Percentiles rank a stretch among this genome's conserved stretches.
These are phyloP conservation scores for Cladophialophora bantiana DNA, from an alignment of 2,329 filamentous ascomycete species.

Conservation along the genomic window DNA sequence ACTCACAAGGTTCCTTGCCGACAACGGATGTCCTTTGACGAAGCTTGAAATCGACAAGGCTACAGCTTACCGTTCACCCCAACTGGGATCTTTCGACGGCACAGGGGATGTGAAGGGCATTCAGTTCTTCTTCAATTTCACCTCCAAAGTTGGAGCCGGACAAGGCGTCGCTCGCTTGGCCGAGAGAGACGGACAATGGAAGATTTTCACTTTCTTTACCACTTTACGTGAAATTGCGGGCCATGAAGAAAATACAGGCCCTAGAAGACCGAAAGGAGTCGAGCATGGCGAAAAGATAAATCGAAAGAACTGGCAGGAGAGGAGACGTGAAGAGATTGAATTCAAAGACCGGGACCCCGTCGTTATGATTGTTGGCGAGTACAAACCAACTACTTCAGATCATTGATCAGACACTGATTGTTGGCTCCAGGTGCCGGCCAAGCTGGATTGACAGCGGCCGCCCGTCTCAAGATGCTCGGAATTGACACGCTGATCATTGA, in stretches of 20 bases:
- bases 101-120: slow-evolving; percentile 60
- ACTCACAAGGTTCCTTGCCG: slow-evolving; percentile 46
- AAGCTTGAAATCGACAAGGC: slow-evolving; percentile 57
- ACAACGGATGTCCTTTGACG: slow-evolving; percentile 52
- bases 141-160: slow-evolving; percentile 63
- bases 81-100: slow-evolving; percentile 57
- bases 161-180: slow-evolving; percentile 64
- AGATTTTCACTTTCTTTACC: slow-evolving; percentile 70
- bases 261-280: slow-evolving; percentile 62
- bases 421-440: slow-evolving; percentile 62
- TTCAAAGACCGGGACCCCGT: slow-evolving; percentile 62
- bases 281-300: slow-evolving; percentile 61
- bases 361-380: slow-evolving; percentile 68
- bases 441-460: slow-evolving; percentile 64
- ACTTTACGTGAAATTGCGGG: slow-evolving; percentile 62
- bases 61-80: slow-evolving; percentile 55
- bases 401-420: slow-evolving; percentile 18
- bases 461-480: slow-evolving; percentile 66
- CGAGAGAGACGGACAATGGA: slow-evolving; percentile 59
- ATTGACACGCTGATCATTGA: slow-evolving; percentile 66
- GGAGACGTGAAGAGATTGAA: slow-evolving; percentile 56
- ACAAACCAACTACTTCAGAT: neutral
- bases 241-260: slow-evolving; percentile 58
- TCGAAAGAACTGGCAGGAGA: slow-evolving; percentile 68
- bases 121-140: slow-evolving; percentile 63